These are phyloP conservation scores for Cardamine chenopodiifolia DNA, from an alignment of 345 rosid genomes.

Conservation along the genomic window DNA sequence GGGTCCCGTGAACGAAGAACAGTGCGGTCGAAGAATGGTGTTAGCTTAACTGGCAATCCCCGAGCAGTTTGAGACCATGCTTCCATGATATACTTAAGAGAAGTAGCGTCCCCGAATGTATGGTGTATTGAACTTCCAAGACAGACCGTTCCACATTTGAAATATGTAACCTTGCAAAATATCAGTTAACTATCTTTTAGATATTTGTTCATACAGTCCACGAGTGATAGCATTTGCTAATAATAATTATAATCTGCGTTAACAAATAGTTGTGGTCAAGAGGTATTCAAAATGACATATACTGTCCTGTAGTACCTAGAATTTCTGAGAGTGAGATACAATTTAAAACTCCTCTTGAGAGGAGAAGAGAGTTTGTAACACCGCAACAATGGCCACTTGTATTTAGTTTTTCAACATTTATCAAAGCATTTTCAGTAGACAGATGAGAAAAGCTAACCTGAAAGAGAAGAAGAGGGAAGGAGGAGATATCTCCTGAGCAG, in stretches of 20 bases:
- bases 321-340: too few species aligned
- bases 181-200: constrained; percentile 16
- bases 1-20: constrained; percentile 41
- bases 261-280: too few species aligned
- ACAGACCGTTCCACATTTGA: constrained; percentile 46
- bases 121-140: constrained; percentile 41
- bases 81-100: constrained; percentile 20
- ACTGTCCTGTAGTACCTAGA: too few species aligned
- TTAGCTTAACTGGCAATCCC: constrained; percentile 24
- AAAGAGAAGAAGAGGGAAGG: constrained; percentile 42
- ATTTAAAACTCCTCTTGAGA: too few species aligned
- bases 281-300: too few species aligned
- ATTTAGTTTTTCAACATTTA: too few species aligned
- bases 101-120: constrained; percentile 36
- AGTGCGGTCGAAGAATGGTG: constrained; percentile 45
- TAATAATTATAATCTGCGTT: too few species aligned
- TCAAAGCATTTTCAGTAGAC: too few species aligned
- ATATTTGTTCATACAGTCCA: background rate
- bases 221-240: too few species aligned
- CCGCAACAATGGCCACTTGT: too few species aligned
- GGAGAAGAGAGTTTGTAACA: too few species aligned
- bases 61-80: constrained; percentile 41
- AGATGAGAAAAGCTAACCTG: constrained; percentile 43
- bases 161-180: constrained; percentile 41
- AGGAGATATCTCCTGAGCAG: constrained; percentile 37